phyloP scores from a whole-genome alignment of 164 flowering plant species.

The Cinnamomum chago region DNA sequence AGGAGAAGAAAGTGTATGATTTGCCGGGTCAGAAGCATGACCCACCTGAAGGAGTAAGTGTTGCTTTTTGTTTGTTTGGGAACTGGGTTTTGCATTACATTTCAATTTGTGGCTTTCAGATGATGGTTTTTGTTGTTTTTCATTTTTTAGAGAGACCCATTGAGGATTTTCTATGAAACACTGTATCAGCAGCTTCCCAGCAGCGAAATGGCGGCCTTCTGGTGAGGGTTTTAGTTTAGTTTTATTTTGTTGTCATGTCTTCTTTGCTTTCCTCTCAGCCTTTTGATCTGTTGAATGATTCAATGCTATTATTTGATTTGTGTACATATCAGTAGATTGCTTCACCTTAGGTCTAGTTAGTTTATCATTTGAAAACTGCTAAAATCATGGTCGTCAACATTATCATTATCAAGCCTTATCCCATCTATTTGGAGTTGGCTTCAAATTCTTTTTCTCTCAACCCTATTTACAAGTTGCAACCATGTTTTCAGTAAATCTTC shows the following conservation, averaged over 20 bases:
- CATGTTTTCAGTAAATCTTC: no score
- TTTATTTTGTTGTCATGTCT: neutral
- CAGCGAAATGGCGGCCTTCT: conserved; percentile 91
- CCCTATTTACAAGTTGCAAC: no score
- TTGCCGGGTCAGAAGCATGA: conserved; percentile 96
- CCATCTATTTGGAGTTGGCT: no score
- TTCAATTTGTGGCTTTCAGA: neutral
- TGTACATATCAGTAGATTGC: neutral
- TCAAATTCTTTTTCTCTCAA: no score
- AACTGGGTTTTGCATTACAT: neutral
- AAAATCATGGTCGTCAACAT: no score
- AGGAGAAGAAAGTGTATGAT: conserved; percentile 70
- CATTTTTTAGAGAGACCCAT: conserved; percentile 77
- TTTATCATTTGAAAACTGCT: no score
- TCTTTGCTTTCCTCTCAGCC: neutral
- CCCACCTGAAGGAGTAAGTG: conserved; percentile 74
- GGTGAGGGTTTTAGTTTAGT: conserved; percentile 43
- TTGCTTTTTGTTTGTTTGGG: no score
- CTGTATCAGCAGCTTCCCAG: conserved; percentile 61
- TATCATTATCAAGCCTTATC: no score
- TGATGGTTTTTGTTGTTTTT: conserved; percentile 15
- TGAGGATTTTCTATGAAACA: conserved; percentile 83
- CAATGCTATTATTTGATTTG: neutral
- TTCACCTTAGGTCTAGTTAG: neutral
- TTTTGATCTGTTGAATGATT: neutral